Conservation (phyloP, 192 early-diverging fungal species). For the Backusella liffmaniae region DNA sequence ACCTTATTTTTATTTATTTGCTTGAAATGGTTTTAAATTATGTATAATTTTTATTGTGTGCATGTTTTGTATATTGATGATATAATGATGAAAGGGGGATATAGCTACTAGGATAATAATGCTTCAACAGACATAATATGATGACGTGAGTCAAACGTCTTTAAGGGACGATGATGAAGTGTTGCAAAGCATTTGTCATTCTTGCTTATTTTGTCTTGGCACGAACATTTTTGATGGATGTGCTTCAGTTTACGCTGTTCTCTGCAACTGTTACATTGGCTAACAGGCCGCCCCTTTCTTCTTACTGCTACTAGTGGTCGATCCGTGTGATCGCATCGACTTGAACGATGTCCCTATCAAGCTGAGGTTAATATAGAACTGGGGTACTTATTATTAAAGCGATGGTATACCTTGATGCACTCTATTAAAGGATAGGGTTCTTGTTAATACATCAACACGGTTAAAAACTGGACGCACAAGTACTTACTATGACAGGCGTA, state of each 20-base stretch:
- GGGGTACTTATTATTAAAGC: neutral
- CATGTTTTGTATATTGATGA: neutral
- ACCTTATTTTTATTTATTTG: neutral
- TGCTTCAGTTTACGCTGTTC: conserved; percentile 10
- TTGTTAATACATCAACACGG: neutral
- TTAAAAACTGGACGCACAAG: neutral
- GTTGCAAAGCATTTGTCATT: neutral
- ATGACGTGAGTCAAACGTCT: neutral
- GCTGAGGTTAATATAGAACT: neutral
- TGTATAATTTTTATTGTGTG: neutral
- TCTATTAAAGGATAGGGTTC: neutral
- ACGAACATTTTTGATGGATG: conserved; percentile 17
- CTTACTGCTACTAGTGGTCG: neutral
- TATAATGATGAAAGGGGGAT: neutral
- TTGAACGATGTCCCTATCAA: conserved; percentile 15
- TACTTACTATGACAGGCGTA: conserved; percentile 16
- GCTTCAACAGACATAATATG: conserved; percentile 11
- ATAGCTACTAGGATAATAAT: neutral
- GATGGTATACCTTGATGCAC: conserved; percentile 7
- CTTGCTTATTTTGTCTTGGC: neutral
- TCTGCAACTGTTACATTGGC: conserved; percentile 14
- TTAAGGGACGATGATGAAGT: neutral
- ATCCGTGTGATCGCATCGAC: conserved; percentile 11
- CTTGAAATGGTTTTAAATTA: neutral
- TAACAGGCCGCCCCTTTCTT: conserved; percentile 15